These are phyloP conservation scores for Xylaria sp. DNA, from an alignment of 2,329 filamentous ascomycete species.

Conservation along the genomic window DNA sequence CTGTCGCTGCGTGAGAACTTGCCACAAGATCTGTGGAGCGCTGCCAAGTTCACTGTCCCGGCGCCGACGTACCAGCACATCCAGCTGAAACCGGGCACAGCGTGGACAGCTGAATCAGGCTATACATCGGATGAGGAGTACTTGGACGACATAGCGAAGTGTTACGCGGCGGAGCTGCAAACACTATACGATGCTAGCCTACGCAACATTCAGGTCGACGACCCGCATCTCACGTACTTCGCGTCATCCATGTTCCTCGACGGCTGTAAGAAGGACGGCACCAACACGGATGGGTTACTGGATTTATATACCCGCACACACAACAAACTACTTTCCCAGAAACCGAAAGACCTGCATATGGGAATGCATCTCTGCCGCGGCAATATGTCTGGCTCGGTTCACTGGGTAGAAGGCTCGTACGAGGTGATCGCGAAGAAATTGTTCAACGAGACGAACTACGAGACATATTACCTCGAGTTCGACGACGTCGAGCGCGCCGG, in stretches of 20 bases:
- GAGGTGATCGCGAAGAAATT: conserved; percentile 62
- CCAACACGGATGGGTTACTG: conserved; percentile 63
- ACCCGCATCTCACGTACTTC: conserved; percentile 67
- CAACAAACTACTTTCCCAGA: conserved; percentile 66
- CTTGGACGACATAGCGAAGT: conserved; percentile 64
- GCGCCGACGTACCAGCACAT: conserved; percentile 74
- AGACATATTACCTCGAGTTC: conserved; percentile 65
- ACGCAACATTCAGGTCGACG: conserved; percentile 66
- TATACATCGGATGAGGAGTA: conserved; percentile 64
- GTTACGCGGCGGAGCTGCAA: conserved; percentile 63
- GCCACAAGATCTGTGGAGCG: conserved; percentile 65
- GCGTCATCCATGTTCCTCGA: conserved; percentile 66
- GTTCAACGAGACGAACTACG: conserved; percentile 60
- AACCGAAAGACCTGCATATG: conserved; percentile 67
- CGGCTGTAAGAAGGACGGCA: conserved; percentile 66
- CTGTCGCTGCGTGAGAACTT: conserved; percentile 55
- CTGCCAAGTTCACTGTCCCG: conserved; percentile 72
- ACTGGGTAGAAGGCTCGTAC: conserved; percentile 64
- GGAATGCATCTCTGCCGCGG: conserved; percentile 71
- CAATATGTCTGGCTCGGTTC: conserved; percentile 60
- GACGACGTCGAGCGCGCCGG: conserved; percentile 61
- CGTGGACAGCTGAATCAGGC: conserved; percentile 59
- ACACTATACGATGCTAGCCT: conserved; percentile 64
- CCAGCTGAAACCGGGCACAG: conserved; percentile 64
- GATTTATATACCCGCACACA: conserved; percentile 72